phyloP scores from a whole-genome alignment of 2,329 filamentous ascomycete species.

The Fusarium piperis region DNA sequence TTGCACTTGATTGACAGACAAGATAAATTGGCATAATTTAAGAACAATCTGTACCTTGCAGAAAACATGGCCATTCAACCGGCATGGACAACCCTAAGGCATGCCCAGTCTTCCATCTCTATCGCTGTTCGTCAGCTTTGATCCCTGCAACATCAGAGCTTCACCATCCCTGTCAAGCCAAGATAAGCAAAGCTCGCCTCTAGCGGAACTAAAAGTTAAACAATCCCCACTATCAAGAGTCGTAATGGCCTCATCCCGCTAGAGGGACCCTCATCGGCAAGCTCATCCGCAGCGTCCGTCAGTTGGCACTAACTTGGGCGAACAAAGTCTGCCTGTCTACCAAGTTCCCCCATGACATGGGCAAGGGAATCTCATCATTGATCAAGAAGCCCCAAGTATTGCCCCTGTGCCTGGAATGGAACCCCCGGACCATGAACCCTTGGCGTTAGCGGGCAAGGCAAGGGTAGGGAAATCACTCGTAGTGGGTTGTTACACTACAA shows the following conservation, averaged over 20 bases:
- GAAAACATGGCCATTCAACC: background rate
- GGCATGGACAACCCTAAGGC: background rate
- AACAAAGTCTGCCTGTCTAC: background rate
- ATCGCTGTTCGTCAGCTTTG: background rate
- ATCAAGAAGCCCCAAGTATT: background rate
- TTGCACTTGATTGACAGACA: background rate
- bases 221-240: background rate
- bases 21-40: background rate
- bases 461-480: background rate
- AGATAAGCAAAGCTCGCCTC: background rate
- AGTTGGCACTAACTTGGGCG: background rate
- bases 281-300: background rate
- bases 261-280: background rate
- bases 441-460: background rate
- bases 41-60: background rate
- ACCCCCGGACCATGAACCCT: background rate
- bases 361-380: background rate
- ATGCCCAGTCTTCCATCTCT: background rate
- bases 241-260: conserved; percentile 3
- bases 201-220: background rate
- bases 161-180: background rate
- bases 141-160: background rate
- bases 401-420: background rate
- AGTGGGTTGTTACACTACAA: background rate
- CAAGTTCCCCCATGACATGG: background rate